Base-by-base conservation (phyloP, 805 yeast species). In the Naumovozyma baii region DNA sequence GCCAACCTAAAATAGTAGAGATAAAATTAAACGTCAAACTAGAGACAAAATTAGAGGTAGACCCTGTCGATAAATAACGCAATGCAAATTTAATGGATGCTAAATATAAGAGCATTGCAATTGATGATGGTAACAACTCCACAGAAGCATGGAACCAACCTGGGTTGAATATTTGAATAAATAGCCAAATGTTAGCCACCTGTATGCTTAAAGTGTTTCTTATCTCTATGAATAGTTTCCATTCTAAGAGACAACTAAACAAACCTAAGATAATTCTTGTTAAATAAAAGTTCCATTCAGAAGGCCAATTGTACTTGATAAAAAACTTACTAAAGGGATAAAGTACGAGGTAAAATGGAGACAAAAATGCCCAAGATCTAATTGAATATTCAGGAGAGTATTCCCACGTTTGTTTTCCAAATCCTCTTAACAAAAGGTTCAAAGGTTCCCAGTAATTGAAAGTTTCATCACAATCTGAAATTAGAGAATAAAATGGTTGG, bases 371-470 rank as follows among this genome's bases (percentile, higher is more conserved):
- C 78, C 92, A 90, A 2, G 95, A 84, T 47, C 97, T 64, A 39
- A 88, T 84, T 14, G 95, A 85, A 52, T 74, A 85, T 39, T 72
- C 82, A 0, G 96, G 96, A 0, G 95, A 84, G 58, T 88, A 90
- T 55, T 88, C 96, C 96, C 96, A 88, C 0, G 96, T 88, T 59
- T 87, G 87, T 50, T 87, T 83, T 2, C 96, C 97, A 58, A 86
- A 85, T 2, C 81, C 82, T 47, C 95, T 72, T 1, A 80, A 61
- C 28, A 88, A 49, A 38, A 81, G 68, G 56, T 90, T 88, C 42
- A 90, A 65, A 1, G 97, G 96, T 48, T 90, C 97, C 90, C 95
- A 87, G 62, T 84, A 90, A 56, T 90, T 90, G 71, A 75, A 90
- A 17, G 79, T 74, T 59, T 90, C 97, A 59, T 90, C 96, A 57